phyloP scores from a whole-genome alignment of 495 filamentous ascomycete genomes.

The Cudoniella acicularis region DNA sequence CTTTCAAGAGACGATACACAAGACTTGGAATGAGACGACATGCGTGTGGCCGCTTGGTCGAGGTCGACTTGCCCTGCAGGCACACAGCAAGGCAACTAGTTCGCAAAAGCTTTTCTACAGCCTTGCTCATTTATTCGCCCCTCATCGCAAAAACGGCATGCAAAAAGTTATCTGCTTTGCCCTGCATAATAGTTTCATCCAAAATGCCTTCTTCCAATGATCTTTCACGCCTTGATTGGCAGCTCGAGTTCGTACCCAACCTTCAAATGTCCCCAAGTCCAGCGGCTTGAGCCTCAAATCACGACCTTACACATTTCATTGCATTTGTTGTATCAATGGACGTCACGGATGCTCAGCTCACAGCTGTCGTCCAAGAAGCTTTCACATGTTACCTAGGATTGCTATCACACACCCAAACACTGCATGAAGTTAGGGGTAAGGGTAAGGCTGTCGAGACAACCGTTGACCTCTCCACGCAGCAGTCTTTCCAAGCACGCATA shows the following conservation, averaged over 20 bases:
- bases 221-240: not conserved
- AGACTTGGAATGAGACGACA: too few relatives aligned
- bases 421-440: slow-evolving; percentile 3
- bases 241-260: not conserved
- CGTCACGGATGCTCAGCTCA: slow-evolving; percentile 6
- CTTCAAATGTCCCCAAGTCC: not conserved
- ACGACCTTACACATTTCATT: not conserved
- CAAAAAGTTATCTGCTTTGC: not conserved
- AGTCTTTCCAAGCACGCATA: slow-evolving; percentile 1
- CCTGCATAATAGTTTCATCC: not conserved
- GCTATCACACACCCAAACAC: slow-evolving; percentile 2
- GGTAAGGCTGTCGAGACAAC: slow-evolving; percentile 13
- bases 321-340: slow-evolving; percentile 12
- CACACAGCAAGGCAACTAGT: not conserved
- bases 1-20: too few relatives aligned
- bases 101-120: not conserved
- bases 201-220: not conserved
- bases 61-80: too few relatives aligned
- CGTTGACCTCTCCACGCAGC: slow-evolving; percentile 2
- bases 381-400: slow-evolving; percentile 9
- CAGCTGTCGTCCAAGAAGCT: slow-evolving; percentile 11
- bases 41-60: too few relatives aligned
- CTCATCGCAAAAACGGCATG: not conserved
- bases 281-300: not conserved
- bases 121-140: not conserved